Conservation (phyloP, 306 rosid species). For the Rosa lucieae region DNA sequence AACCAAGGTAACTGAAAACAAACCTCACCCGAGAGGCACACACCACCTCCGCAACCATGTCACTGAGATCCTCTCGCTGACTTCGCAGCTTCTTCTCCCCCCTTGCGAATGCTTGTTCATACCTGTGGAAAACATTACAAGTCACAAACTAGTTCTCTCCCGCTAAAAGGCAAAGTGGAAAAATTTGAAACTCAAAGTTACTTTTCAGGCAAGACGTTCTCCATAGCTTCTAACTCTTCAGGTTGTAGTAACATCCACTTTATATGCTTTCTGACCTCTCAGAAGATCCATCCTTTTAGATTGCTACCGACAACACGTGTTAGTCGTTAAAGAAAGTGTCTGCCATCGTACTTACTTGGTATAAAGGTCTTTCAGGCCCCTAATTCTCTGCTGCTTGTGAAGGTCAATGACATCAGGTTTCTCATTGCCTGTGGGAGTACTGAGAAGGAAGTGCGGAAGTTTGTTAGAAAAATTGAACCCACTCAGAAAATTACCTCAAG, state of each 20-base stretch:
- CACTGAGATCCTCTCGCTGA: slow-evolving; percentile 96
- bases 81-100: slow-evolving; percentile 93
- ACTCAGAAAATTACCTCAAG: not conserved
- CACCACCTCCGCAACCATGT: slow-evolving; percentile 93
- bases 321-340: slow-evolving; percentile 48
- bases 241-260: slow-evolving; percentile 89
- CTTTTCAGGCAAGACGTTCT: slow-evolving; percentile 88
- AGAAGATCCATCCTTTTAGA: slow-evolving; percentile 94
- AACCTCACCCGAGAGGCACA: slow-evolving; percentile 15
- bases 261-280: slow-evolving; percentile 68
- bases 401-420: slow-evolving; percentile 94
- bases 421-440: slow-evolving; percentile 98
- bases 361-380: slow-evolving; percentile 84
- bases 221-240: slow-evolving; percentile 91
- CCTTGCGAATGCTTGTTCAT: slow-evolving; percentile 96
- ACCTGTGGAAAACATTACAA: slow-evolving; percentile 10
- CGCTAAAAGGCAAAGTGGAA: not conserved
- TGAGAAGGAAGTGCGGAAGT: slow-evolving; percentile 23
- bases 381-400: slow-evolving; percentile 91
- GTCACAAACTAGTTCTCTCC: not conserved
- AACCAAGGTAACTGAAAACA: too few relatives aligned
- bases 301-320: slow-evolving; percentile 73
- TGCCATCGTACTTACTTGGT: slow-evolving; percentile 51
- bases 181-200: slow-evolving; percentile 23
- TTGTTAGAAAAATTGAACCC: not conserved